phyloP scores from a whole-genome alignment of 2,329 filamentous ascomycete genomes.

The Pseudopyricularia javanii region DNA sequence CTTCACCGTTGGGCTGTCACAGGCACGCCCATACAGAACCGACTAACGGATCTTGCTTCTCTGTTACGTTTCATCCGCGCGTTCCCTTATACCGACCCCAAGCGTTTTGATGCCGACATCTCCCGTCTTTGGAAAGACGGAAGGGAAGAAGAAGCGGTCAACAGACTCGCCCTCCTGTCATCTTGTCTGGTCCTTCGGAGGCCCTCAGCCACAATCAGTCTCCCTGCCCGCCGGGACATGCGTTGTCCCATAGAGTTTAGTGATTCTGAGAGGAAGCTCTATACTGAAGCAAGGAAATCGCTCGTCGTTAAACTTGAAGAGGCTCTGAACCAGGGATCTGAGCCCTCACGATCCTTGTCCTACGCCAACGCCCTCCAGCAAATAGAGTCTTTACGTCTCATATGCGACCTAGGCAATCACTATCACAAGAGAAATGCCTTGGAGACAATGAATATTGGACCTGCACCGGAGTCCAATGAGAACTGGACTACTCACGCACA shows the following conservation, averaged over 20 bases:
- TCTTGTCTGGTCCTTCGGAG: conserved; percentile 25
- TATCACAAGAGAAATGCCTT: conserved; percentile 19
- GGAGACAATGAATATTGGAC: not conserved
- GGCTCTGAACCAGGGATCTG: conserved; percentile 8
- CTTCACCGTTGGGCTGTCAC: conserved; percentile 31
- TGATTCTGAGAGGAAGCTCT: conserved; percentile 19
- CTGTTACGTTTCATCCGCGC: conserved; percentile 29
- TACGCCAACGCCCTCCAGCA: conserved; percentile 29
- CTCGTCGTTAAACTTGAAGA: conserved; percentile 20
- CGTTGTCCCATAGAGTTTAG: conserved; percentile 22
- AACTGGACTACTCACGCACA: conserved; percentile 17
- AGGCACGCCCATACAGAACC: conserved; percentile 36
- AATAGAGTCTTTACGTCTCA: conserved; percentile 29
- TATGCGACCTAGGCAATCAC: conserved; percentile 32
- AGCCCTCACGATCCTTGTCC: conserved; percentile 3
- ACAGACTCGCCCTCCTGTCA: conserved; percentile 24
- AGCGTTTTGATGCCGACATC: conserved; percentile 25
- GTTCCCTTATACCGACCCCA: conserved; percentile 25
- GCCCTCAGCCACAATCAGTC: conserved; percentile 21
- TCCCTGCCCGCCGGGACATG: conserved; percentile 22
- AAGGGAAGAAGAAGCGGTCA: conserved; percentile 20
- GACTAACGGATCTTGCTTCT: conserved; percentile 24
- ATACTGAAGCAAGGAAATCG: conserved; percentile 16
- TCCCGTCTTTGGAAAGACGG: conserved; percentile 23
- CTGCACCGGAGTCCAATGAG: not conserved